Conservation (phyloP, 2,329 filamentous ascomycete species). For the Aspergillus floridensis region DNA sequence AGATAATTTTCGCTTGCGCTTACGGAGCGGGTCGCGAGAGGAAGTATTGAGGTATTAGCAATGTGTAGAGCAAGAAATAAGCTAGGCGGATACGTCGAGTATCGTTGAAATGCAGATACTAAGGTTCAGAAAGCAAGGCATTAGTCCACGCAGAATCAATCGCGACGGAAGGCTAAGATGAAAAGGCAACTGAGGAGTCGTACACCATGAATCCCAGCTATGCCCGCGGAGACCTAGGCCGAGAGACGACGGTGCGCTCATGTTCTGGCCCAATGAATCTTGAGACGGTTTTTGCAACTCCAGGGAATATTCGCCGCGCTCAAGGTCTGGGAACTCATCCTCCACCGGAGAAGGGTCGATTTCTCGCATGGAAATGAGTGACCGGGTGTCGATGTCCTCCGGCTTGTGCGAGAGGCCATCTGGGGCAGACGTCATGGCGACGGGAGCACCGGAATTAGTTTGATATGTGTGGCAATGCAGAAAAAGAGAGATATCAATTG, state of each 20-base stretch:
- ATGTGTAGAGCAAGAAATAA: constrained; percentile 75
- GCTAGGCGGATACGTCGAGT: constrained; percentile 81
- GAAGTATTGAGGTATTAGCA: constrained; percentile 77
- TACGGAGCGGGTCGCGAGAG: constrained; percentile 69
- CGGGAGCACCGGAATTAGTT: not conserved
- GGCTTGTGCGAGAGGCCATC: constrained; percentile 18
- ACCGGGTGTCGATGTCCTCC: constrained; percentile 39
- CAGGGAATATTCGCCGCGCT: constrained; percentile 51
- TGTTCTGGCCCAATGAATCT: constrained; percentile 6
- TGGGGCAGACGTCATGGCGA: constrained; percentile 17
- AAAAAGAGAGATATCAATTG: not conserved
- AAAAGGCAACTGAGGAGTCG: not conserved
- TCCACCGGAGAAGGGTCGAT: constrained; percentile 82
- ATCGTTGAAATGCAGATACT: constrained; percentile 78
- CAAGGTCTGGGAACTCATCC: constrained; percentile 46
- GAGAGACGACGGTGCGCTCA: constrained; percentile 15
- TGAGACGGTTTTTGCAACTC: constrained; percentile 17
- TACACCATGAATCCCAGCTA: constrained; percentile 73
- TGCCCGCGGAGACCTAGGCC: constrained; percentile 62
- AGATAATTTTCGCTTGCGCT: constrained; percentile 78
- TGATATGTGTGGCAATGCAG: not conserved
- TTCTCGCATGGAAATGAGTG: constrained; percentile 66
- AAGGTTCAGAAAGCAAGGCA: not conserved
- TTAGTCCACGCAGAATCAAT: not conserved
- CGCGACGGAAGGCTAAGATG: not conserved